Conservation (phyloP, 495 filamentous ascomycete species). For the Lentithecium fluviatile region DNA sequence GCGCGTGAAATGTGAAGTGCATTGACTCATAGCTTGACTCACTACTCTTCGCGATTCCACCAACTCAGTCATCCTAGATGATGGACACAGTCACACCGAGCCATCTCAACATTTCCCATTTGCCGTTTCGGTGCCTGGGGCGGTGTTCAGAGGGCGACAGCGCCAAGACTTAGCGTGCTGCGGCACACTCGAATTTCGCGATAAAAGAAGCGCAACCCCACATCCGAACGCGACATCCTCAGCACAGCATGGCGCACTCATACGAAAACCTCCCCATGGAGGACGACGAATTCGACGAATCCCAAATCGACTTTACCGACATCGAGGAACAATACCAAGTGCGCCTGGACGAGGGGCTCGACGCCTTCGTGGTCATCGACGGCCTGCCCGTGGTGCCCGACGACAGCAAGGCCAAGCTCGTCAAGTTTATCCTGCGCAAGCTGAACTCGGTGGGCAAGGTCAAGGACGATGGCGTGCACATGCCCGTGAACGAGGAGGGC, state of each 20-base stretch:
- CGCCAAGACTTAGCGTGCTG: background rate
- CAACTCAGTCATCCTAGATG: no score
- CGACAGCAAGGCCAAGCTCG: constrained; percentile 81
- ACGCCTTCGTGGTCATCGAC: constrained; percentile 93
- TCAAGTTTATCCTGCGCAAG: constrained; percentile 93
- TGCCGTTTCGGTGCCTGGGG: no score
- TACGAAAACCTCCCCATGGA: constrained; percentile 65
- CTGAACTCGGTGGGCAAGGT: constrained; percentile 79
- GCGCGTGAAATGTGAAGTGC: no score
- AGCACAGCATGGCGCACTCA: constrained; percentile 64
- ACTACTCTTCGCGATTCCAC: no score
- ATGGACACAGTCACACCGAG: no score
- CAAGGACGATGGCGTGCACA: constrained; percentile 82
- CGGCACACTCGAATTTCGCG: constrained; percentile 22
- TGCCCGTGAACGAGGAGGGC: constrained; percentile 82
- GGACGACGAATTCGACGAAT: constrained; percentile 80
- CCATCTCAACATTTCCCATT: no score
- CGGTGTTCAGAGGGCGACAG: no score
- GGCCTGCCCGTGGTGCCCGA: constrained; percentile 83
- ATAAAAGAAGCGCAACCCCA: background rate
- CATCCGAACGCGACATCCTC: constrained; percentile 11
- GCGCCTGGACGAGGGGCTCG: constrained; percentile 89
- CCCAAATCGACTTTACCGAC: constrained; percentile 92
- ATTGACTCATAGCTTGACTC: no score
- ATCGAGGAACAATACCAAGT: constrained; percentile 90